These are phyloP conservation scores for Diaporthe velutina DNA, from an alignment of 2,329 filamentous ascomycete species.

Conservation along the genomic window DNA sequence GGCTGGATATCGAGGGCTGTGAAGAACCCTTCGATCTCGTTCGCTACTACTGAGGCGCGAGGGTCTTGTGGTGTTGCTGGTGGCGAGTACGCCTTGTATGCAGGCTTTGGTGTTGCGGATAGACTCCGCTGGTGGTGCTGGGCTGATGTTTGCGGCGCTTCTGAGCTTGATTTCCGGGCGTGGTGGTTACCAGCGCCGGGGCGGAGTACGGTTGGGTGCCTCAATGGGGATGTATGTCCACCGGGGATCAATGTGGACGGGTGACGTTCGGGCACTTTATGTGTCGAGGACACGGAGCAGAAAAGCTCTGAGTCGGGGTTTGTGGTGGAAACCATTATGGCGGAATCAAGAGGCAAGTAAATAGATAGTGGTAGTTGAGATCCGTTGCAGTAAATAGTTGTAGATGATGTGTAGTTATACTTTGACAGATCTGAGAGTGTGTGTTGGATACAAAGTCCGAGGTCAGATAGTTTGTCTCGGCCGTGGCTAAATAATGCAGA, in stretches of 20 bases:
- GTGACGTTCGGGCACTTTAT: constrained; percentile 35
- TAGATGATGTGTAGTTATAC: not conserved
- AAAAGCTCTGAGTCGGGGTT: constrained; percentile 32
- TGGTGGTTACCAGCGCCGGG: constrained; percentile 33
- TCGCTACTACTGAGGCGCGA: constrained; percentile 30
- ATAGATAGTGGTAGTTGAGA: not conserved
- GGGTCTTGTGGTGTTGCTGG: constrained; percentile 30
- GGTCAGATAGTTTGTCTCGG: not conserved
- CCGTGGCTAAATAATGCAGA: constrained; percentile 23
- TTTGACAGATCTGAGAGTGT: not conserved
- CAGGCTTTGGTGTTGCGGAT: constrained; percentile 6
- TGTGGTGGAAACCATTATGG: constrained; percentile 21
- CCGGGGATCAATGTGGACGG: constrained; percentile 35
- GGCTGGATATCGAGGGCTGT: constrained; percentile 35
- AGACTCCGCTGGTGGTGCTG: constrained; percentile 1
- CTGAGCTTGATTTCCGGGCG: constrained; percentile 11
- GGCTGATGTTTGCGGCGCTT: not conserved
- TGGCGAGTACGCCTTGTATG: constrained; percentile 39
- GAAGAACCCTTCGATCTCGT: constrained; percentile 36
- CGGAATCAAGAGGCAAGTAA: not conserved
- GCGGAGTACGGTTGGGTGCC: constrained; percentile 34
- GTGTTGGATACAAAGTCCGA: not conserved
- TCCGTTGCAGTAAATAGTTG: not conserved
- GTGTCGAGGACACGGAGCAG: constrained; percentile 14
- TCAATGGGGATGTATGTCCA: constrained; percentile 36